Conservation (phyloP, 2,329 filamentous ascomycete species). For the Hypocrella siamensis region DNA sequence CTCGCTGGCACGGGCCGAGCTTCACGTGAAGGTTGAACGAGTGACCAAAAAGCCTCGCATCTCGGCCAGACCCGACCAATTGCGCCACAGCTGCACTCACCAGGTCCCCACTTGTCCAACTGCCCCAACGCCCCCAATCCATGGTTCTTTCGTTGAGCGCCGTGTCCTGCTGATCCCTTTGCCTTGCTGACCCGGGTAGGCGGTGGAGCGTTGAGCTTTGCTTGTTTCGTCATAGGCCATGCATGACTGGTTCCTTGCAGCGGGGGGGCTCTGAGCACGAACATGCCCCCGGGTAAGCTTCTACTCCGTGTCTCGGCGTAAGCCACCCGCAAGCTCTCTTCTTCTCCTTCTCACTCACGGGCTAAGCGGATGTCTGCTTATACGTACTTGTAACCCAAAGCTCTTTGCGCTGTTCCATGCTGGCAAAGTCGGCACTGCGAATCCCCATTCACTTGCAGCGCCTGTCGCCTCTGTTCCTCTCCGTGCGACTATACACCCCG, state of each 20-base stretch:
- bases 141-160: slow-evolving; percentile 6
- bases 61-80: slow-evolving; percentile 6
- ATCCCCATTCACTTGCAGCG: background rate
- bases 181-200: slow-evolving; percentile 6
- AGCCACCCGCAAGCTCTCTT: no score
- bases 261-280: background rate
- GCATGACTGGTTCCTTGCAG: background rate
- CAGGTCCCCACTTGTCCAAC: no score
- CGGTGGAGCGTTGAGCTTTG: slow-evolving; percentile 5
- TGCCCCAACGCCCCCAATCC: slow-evolving; percentile 1
- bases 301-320: no score
- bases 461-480: background rate
- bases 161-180: no score
- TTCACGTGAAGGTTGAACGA: background rate
- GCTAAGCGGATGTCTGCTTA: no score
- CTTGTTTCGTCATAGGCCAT: background rate
- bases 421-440: no score
- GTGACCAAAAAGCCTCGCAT: slow-evolving; percentile 5
- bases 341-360: background rate
- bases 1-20: background rate
- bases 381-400: no score
- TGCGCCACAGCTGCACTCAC: no score
- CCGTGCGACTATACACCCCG: slow-evolving; percentile 2
- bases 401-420: no score
- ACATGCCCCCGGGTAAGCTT: no score